Conservation (phyloP, 164 flowering plant species). For the Protea cynaroides region DNA sequence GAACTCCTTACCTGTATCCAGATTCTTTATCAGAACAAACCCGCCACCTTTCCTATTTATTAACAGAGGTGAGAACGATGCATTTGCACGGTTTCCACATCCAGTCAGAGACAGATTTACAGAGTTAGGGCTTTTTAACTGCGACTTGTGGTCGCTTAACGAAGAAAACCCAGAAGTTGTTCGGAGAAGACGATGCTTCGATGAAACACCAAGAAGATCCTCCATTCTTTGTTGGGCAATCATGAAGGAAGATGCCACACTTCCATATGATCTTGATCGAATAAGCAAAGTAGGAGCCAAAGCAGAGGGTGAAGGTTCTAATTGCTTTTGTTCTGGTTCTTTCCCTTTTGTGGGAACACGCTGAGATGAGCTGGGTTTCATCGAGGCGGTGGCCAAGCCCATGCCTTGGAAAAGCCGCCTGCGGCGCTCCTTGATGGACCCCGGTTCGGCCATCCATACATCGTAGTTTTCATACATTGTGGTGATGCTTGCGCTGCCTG, state of each 20-base stretch:
- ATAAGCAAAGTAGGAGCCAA: conserved; percentile 22
- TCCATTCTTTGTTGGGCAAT: conserved; percentile 37
- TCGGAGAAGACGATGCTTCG: conserved; percentile 46
- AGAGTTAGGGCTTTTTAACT: conserved; percentile 11
- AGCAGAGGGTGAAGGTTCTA: conserved; percentile 13
- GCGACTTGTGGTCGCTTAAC: conserved; percentile 16
- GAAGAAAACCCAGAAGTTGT: conserved; percentile 36
- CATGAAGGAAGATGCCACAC: conserved; percentile 24
- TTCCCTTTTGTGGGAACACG: background rate
- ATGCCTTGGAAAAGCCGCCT: conserved; percentile 66
- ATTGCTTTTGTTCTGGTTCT: background rate
- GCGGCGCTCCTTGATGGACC: conserved; percentile 65
- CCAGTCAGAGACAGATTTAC: conserved; percentile 12
- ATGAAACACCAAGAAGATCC: conserved; percentile 34
- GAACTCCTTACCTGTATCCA: conserved; percentile 88
- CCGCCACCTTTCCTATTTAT: conserved; percentile 17
- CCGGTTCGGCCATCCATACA: conserved; percentile 77
- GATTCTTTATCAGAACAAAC: conserved; percentile 63
- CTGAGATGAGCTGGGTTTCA: background rate
- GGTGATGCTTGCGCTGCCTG: background rate
- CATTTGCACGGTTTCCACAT: background rate
- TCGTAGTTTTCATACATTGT: conserved; percentile 34
- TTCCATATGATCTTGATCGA: conserved; percentile 64
- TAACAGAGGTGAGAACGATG: conserved; percentile 1
- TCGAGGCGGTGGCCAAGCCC: conserved; percentile 42